A percentile compares a stretch with the other conserved stretches of the same genome.
These are phyloP conservation scores for Cryptococcus sp. DNA, from an alignment of 1,284 basidiomycete genomes.

Conservation along the genomic window DNA sequence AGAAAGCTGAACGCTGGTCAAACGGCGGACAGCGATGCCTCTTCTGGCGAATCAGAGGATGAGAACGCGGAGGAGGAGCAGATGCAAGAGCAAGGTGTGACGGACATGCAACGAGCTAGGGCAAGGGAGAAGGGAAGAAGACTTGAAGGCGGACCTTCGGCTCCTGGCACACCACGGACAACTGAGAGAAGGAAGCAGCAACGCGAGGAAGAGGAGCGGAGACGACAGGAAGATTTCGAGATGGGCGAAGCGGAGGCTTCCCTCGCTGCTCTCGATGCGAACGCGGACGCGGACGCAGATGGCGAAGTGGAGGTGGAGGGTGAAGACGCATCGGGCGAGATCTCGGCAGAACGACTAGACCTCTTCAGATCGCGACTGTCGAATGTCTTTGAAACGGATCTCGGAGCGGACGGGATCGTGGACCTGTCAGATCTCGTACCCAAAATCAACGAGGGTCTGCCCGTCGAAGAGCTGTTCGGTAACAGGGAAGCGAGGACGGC, in stretches of 20 bases:
- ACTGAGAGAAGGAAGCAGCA: slow-evolving; percentile 1
- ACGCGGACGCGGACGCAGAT: slow-evolving; percentile 63
- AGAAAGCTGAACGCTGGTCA: slow-evolving; percentile 72
- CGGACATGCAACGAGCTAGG: slow-evolving; percentile 39
- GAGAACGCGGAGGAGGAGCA: slow-evolving; percentile 58
- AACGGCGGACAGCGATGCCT: slow-evolving; percentile 55
- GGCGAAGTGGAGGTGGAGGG: slow-evolving; percentile 47
- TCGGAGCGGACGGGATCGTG: slow-evolving; percentile 71
- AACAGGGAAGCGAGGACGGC: slow-evolving; percentile 75
- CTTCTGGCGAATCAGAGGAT: slow-evolving; percentile 54
- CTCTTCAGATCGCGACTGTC: slow-evolving; percentile 76
- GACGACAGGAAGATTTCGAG: slow-evolving; percentile 35
- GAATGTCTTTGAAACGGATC: slow-evolving; percentile 65
- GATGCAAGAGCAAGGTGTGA: slow-evolving; percentile 44
- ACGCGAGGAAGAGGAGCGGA: slow-evolving; percentile 46
- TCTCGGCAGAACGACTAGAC: slow-evolving; percentile 57
- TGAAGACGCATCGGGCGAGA: slow-evolving; percentile 29
- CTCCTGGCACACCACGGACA: not conserved
- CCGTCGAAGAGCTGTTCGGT: slow-evolving; percentile 70
- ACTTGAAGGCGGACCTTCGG: slow-evolving; percentile 40
- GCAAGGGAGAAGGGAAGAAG: slow-evolving; percentile 57
- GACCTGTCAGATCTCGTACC: slow-evolving; percentile 71
- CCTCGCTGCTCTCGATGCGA: slow-evolving; percentile 12
- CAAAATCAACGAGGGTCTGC: slow-evolving; percentile 75
- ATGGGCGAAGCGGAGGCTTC: slow-evolving; percentile 31